phyloP scores from a whole-genome alignment of 1,139 yeast species.

The Debaryomyces sp. region DNA sequence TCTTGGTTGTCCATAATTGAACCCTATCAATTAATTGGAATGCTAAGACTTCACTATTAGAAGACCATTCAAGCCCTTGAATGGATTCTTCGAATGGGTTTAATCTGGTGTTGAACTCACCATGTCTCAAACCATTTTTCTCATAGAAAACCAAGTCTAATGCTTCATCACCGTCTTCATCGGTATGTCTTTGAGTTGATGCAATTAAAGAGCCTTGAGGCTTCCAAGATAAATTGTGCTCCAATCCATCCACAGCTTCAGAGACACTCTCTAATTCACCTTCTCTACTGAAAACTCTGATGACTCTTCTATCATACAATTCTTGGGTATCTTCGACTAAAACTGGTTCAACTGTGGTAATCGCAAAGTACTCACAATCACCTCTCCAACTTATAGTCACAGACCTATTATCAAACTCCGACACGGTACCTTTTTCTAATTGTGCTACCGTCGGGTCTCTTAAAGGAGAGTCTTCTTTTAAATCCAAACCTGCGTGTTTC shows the following conservation, averaged over 20 bases:
- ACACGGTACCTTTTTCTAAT: conserved; percentile 67
- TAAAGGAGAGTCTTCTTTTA: conserved; percentile 53
- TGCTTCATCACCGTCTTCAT: conserved; percentile 50
- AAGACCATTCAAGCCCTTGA: conserved; percentile 73
- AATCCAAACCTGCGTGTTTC: conserved; percentile 68
- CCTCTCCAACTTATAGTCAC: conserved; percentile 87
- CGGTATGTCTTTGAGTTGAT: conserved; percentile 64
- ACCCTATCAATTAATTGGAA: conserved; percentile 61
- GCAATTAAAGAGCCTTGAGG: conserved; percentile 92
- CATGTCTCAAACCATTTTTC: conserved; percentile 90
- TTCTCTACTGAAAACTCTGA: conserved; percentile 80
- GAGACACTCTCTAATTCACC: conserved; percentile 82
- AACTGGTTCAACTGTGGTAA: conserved; percentile 62
- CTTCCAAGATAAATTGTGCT: conserved; percentile 77
- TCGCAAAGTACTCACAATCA: conserved; percentile 82
- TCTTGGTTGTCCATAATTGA: conserved; percentile 89
- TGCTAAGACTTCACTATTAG: conserved; percentile 78
- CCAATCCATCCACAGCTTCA: conserved; percentile 87
- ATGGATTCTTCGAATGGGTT: conserved; percentile 50
- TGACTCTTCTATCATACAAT: conserved; percentile 63
- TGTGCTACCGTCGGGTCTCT: conserved; percentile 92
- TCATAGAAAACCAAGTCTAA: conserved; percentile 80
- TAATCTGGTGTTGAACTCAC: conserved; percentile 75
- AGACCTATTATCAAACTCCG: conserved; percentile 51
- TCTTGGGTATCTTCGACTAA: conserved; percentile 44